phyloP scores from a whole-genome alignment of 768 basidiomycete genomes.

The Mycena alexandri region DNA sequence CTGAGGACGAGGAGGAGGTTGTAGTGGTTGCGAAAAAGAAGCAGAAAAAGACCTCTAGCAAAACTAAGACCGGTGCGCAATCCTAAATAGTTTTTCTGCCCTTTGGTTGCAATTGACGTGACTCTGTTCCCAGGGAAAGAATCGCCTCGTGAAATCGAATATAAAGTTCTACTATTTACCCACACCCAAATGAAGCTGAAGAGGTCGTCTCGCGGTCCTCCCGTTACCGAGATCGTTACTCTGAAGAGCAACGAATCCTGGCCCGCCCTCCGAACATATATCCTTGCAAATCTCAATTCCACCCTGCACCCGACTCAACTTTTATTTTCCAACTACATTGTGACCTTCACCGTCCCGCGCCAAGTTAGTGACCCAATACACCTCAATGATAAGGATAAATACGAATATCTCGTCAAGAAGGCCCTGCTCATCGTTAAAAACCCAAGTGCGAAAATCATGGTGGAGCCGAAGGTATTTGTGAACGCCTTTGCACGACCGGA shows the following conservation, averaged over 20 bases:
- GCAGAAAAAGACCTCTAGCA: neutral
- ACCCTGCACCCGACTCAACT: neutral
- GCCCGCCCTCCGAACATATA: neutral
- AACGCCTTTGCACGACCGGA: neutral
- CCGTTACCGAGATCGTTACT: neutral
- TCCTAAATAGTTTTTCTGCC: neutral
- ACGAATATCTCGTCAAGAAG: slow-evolving; percentile 1
- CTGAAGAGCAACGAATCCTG: neutral
- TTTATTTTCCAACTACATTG: neutral
- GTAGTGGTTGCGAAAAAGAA: neutral
- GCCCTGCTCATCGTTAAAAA: neutral
- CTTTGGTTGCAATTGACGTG: neutral
- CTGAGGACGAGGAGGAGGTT: neutral
- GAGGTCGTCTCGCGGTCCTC: neutral
- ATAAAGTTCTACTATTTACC: neutral
- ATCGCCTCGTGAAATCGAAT: slow-evolving; percentile 8
- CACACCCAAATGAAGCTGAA: neutral
- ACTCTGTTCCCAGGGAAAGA: neutral
- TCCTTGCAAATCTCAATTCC: neutral
- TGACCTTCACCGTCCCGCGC: slow-evolving; percentile 18
- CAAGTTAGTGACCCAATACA: slow-evolving; percentile 1
- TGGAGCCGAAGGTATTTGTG: slow-evolving; percentile 6
- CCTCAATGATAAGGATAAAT: neutral
- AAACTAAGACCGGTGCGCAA: neutral
- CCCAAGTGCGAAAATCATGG: neutral